Percentiles rank a stretch among this genome's conserved stretches.
Conservation (phyloP, 495 filamentous ascomycete species). For the Collariella sp. region DNA sequence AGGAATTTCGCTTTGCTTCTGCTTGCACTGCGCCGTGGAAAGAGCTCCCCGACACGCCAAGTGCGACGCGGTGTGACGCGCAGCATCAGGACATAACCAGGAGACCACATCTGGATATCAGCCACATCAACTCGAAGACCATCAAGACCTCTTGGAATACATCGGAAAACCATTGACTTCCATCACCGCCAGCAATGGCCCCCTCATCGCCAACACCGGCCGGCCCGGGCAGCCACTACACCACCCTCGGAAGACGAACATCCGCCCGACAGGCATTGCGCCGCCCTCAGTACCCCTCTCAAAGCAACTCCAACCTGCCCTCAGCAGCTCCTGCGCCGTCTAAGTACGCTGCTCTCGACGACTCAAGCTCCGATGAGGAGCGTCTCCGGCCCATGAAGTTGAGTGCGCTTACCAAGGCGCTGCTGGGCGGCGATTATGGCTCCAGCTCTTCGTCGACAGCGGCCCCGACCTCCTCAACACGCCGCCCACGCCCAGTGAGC, state of each 20-base stretch:
- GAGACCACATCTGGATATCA: background rate
- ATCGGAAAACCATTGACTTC: background rate
- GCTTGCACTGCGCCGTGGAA: background rate
- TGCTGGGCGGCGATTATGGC: conserved; percentile 55
- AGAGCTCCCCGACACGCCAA: background rate
- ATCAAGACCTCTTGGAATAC: too few species aligned
- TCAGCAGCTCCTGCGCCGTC: conserved; percentile 20
- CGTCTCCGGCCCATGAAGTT: conserved; percentile 64
- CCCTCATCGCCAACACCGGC: conserved; percentile 34
- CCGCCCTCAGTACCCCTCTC: conserved; percentile 17
- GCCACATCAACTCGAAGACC: background rate
- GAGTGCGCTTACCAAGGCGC: conserved; percentile 68
- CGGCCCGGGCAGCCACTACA: conserved; percentile 28
- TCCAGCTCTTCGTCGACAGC: conserved; percentile 10
- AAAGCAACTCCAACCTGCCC: conserved; percentile 13
- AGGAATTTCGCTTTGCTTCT: background rate
- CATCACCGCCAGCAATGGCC: background rate
- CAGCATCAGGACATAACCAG: background rate
- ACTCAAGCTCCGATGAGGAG: conserved; percentile 62
- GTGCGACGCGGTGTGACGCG: background rate
- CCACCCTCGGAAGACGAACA: conserved; percentile 31
- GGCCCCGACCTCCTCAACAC: background rate
- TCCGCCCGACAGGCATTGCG: conserved; percentile 38
- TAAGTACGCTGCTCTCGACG: conserved; percentile 7
- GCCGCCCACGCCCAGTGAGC: conserved; percentile 33